Evolutionary conservation across 23 red algal species (phyloP), one percentile per base, ranked within the genome.

Genomic region (Cyanidium caldarium): DNA sequence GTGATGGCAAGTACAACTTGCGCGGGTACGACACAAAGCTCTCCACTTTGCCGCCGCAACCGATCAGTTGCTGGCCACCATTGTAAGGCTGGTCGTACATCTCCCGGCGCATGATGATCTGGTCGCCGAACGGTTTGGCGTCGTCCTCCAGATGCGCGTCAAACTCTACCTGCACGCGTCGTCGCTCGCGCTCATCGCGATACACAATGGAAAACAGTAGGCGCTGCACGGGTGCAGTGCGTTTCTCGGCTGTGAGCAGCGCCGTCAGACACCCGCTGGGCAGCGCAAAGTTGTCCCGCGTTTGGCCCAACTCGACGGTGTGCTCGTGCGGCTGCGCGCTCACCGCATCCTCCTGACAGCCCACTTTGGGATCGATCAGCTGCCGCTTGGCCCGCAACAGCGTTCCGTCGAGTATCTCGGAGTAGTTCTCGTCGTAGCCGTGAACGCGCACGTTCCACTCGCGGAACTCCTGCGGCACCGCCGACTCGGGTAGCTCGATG

Each of bases 51-150:
- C 51, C 51, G 23, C 51, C 51, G 23, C 51, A 61, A 12, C 51
- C 51, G 51, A 61, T 61, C 7, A 61, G 51, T 25, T 61, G 51
- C 7, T 28, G n/a, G 3, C 51, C 51, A 16, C 51, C 51, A 28
- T 61, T 61, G 21, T 14, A 61, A 10, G 51, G 51, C 51, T 61
- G 51, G 21, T 61, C 51, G 31, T 61, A 61, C 51, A 61, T 61
- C 31, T 61, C 51, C 10, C 51, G 51, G 10, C 51, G 51, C 7
- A 61, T 5, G 23, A 61, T 28, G 21, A 61, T 61, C 51, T 61
- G 7, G 3, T 25, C 10, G 31, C 51, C 51, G 21, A 61, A 61
- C 10, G 51, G 51, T 7, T 61, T 16, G 10, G 5, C 5, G n/a
- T 7, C 7, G n/a, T 61, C 51, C 10, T 10, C 3, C 10, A 25